Base-by-base conservation (phyloP, 1,284 basidiomycete genomes). In the Athelia psychrophila region DNA sequence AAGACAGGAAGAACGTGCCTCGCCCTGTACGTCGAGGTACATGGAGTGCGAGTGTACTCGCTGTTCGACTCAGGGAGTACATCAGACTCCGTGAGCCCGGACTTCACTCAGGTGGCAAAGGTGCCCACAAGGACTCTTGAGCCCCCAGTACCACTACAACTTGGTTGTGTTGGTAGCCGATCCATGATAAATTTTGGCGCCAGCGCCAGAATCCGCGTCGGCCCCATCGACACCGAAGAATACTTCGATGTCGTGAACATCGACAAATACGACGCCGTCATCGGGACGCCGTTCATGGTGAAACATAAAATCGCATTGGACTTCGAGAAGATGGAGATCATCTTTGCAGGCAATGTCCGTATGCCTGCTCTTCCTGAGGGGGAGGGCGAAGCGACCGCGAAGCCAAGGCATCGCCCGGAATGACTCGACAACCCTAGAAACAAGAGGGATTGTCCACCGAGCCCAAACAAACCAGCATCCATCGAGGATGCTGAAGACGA, bases 201-300 rank as follows among this genome's bases (percentile, higher is more conserved):
- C 0, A 53, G 3, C n/a, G 51, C 49, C 0, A 13, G 54, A 9
- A 30, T 66, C 18, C 10, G 56, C 20, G 64, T 66, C 40, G 61
- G 58, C 13, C 46, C 5, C 1, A 62, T 69, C 3, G 25, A 48
- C 1, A 52, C 54, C 5, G 25, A 56, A 13, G 23, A 50, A 0
- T 64, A 66, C 44, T 58, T 68, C 19, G 66, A 71, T 46, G 52
- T 70, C 1, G 61, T 61, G 0, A 68, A 71, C 51, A 22, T 70
- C 0, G 68, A 68, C 45, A 49, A 57, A 1, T 70, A 70, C 50
- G 65, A 71, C 44, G 45, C 58, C 0, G 58, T 72, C 1, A 51
- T 71, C 1, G 68, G 68, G 2, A 64, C 64, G 1, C 60, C 61
- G 3, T 69, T 66, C 55, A 58, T 69, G 48, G 27, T 45, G 5